Evolutionary conservation across 2,329 filamentous ascomycete genomes (phyloP).

Genomic region (Exophiala viscosa): DNA sequence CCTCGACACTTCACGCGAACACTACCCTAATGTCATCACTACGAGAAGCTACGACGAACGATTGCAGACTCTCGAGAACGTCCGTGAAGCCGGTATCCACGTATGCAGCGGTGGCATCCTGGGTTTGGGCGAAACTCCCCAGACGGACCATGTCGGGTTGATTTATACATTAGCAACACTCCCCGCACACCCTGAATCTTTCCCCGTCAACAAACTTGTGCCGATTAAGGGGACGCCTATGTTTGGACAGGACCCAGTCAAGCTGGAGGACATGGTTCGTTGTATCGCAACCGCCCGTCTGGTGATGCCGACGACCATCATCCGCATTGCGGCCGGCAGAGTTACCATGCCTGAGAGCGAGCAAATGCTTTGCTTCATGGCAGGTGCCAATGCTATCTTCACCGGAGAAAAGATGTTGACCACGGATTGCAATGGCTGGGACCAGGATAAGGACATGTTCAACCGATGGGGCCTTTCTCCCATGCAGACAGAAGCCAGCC

Average conservation of each 20-base stretch:
- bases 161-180: constrained; percentile 78
- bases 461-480: constrained; percentile 74
- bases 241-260: constrained; percentile 67
- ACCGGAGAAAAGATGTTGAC: constrained; percentile 96
- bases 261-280: constrained; percentile 73
- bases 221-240: constrained; percentile 87
- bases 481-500: constrained; percentile 54
- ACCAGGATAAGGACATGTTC: constrained; percentile 82
- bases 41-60: constrained; percentile 85
- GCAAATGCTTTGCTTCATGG: constrained; percentile 84
- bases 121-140: constrained; percentile 69
- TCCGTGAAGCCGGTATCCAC: constrained; percentile 80
- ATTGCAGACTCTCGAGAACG: constrained; percentile 71
- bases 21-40: constrained; percentile 77
- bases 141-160: constrained; percentile 75
- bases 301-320: constrained; percentile 79
- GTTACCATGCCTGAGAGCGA: constrained; percentile 84
- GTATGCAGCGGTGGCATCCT: constrained; percentile 89
- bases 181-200: constrained; percentile 79
- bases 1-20: constrained; percentile 83
- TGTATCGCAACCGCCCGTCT: constrained; percentile 81
- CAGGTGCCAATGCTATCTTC: constrained; percentile 90
- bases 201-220: constrained; percentile 86
- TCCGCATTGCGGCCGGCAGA: constrained; percentile 78
- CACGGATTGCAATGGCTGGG: constrained; percentile 86